Evolutionary conservation across 148 eudicot genomes (phyloP).

Genomic region (Vaccinium darrowii): DNA sequence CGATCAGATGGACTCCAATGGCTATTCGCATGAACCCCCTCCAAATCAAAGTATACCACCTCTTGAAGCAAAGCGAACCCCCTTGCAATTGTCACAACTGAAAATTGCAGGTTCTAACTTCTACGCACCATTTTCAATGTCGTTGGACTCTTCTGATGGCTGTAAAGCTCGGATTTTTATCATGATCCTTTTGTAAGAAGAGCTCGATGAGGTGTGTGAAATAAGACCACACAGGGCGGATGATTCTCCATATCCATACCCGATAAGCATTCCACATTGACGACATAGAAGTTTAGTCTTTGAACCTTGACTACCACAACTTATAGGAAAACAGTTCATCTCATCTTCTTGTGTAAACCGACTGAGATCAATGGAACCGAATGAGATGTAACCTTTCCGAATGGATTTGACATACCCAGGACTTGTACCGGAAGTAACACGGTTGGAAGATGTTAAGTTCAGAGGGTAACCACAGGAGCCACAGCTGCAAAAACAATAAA

Average conservation of each 20-base stretch:
- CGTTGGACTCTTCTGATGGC: constrained; percentile 41
- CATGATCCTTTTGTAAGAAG: constrained; percentile 29
- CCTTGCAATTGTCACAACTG: constrained; percentile 38
- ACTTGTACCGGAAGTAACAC: constrained; percentile 60
- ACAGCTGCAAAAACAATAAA: constrained; percentile 43
- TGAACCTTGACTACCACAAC: constrained; percentile 51
- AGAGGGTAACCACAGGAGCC: constrained; percentile 78
- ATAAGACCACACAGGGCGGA: constrained; percentile 35
- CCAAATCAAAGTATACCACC: constrained; percentile 65
- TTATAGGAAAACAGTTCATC: constrained; percentile 49
- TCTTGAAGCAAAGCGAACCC: constrained; percentile 50
- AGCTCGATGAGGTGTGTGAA: constrained; percentile 29
- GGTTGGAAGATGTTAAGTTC: constrained; percentile 61
- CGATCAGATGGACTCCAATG: constrained; percentile 53
- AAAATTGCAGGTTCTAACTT: constrained; percentile 39
- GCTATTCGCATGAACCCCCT: constrained; percentile 58
- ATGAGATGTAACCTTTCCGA: constrained; percentile 62
- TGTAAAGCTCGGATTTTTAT: constrained; percentile 44
- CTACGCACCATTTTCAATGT: constrained; percentile 12
- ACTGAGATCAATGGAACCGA: constrained; percentile 63
- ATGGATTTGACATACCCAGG: constrained; percentile 66
- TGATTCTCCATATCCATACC: constrained; percentile 50
- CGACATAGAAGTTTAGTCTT: constrained; percentile 79
- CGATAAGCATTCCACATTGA: constrained; percentile 61
- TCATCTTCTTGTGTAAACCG: constrained; percentile 72